phyloP scores from a whole-genome alignment of 257 asterid species.

The Nicotiana benthamiana region DNA sequence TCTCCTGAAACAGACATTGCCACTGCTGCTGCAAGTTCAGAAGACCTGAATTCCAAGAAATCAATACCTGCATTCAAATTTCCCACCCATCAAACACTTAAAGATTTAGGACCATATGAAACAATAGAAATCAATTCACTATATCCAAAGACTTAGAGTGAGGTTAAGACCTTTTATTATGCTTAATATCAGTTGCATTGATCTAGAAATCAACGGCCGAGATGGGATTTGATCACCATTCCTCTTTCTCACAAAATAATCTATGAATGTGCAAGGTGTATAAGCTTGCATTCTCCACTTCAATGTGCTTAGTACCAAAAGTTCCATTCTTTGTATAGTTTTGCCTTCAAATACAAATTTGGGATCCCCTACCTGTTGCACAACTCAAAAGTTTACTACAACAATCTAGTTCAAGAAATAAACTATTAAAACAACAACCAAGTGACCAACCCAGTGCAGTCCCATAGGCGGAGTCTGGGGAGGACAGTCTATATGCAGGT shows the following conservation, averaged over 20 bases:
- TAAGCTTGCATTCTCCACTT: constrained; percentile 60
- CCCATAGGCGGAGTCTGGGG: no score
- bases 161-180: constrained; percentile 44
- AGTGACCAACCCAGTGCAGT: no score
- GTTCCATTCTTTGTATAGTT: constrained; percentile 68
- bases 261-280: constrained; percentile 61
- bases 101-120: background rate
- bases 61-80: constrained; percentile 66
- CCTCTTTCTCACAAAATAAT: constrained; percentile 41
- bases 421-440: no score
- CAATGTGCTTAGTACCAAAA: constrained; percentile 48
- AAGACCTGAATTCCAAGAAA: constrained; percentile 79
- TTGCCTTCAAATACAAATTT: constrained; percentile 46
- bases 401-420: background rate
- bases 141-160: background rate
- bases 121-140: background rate
- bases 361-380: constrained; percentile 53
- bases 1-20: constrained; percentile 42
- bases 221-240: constrained; percentile 14
- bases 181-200: constrained; percentile 42
- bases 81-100: constrained; percentile 25
- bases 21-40: constrained; percentile 75
- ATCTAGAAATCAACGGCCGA: constrained; percentile 29
- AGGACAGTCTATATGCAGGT: no score
- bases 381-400: constrained; percentile 3